Evolutionary conservation across 75 land plant species (phyloP).

Genomic region (Sequoiadendron giganteum): DNA sequence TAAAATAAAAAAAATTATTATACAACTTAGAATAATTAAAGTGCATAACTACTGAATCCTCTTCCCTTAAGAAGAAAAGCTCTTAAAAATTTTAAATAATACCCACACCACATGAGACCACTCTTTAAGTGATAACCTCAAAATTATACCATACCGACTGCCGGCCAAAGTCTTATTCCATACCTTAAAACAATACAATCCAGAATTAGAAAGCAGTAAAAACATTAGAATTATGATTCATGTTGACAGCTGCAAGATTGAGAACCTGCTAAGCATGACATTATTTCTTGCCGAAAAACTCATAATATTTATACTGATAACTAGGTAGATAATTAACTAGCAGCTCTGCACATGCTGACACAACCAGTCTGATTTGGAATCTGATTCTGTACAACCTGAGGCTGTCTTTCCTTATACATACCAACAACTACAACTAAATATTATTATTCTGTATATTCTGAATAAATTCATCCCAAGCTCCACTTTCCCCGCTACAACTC

Average conservation of each 20-base stretch:
- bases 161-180: no score
- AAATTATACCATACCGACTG: no score
- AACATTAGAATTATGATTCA: not conserved
- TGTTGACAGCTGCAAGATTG: not conserved
- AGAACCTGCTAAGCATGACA: not conserved
- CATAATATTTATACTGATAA: no score
- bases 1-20: no score
- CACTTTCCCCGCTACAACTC: not conserved
- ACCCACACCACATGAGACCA: no score
- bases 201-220: not conserved
- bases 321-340: no score
- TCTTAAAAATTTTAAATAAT: no score
- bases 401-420: not conserved
- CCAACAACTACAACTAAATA: not conserved
- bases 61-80: no score
- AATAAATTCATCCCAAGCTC: not conserved
- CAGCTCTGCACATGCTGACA: not conserved
- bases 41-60: no score
- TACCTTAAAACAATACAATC: no score
- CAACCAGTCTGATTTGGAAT: not conserved
- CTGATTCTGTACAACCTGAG: not conserved
- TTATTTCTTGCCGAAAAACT: not conserved
- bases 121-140: no score
- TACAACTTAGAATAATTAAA: no score
- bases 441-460: not conserved